Conservation (phyloP, 495 filamentous ascomycete genomes). For the Penicillium egyptiacum region DNA sequence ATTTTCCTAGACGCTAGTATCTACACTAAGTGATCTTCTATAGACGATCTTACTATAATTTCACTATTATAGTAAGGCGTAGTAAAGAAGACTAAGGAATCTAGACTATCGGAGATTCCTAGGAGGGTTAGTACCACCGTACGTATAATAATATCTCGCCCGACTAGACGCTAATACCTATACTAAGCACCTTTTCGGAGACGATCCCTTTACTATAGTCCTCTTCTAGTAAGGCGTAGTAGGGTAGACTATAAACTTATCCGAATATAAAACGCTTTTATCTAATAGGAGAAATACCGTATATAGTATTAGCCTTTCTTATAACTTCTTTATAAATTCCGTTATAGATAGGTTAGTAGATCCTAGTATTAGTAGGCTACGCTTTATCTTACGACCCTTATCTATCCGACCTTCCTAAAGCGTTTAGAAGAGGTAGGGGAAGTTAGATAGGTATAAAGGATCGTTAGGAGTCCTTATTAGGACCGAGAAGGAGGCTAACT, state of each 20-base stretch:
- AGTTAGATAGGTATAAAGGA: constrained; percentile 1
- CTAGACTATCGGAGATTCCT: constrained; percentile 4
- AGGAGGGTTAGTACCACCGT: neutral
- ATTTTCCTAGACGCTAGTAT: neutral
- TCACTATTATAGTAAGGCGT: constrained; percentile 1
- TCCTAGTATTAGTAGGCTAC: neutral
- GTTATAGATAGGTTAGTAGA: neutral
- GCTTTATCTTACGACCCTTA: neutral
- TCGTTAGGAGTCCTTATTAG: neutral
- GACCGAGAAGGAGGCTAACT: constrained; percentile 1
- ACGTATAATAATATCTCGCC: neutral
- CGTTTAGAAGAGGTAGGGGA: neutral
- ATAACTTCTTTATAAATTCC: neutral
- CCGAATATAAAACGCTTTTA: constrained; percentile 1
- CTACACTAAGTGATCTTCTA: neutral
- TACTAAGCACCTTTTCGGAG: neutral
- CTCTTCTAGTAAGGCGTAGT: constrained; percentile 2
- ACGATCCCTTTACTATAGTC: neutral
- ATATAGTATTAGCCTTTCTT: neutral
- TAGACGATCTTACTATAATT: neutral
- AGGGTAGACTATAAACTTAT: neutral
- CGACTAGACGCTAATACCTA: neutral
- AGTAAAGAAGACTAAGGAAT: constrained; percentile 4
- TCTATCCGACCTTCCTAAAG: neutral
- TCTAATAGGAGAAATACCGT: constrained; percentile 3